Base-by-base conservation (phyloP, 2,329 filamentous ascomycete genomes). In the Penicillium sp. region DNA sequence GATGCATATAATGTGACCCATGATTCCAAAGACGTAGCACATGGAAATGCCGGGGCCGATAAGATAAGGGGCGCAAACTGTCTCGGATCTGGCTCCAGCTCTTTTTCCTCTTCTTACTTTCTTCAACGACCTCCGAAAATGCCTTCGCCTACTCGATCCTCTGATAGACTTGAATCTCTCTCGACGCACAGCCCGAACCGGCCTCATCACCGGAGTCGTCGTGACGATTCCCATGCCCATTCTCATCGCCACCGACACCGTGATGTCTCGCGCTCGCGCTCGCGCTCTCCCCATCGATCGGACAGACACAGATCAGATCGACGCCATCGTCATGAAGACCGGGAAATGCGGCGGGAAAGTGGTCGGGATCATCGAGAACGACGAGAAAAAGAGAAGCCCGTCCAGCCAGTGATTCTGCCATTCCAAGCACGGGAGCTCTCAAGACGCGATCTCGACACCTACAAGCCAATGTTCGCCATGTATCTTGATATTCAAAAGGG, bases 401-500 rank as follows among this genome's bases (percentile, higher is more conserved):
- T 57, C 23, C 23, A 54, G 24, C 69, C 68, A 3, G 57, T 69
- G 33, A 56, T 70, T 58, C 78, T 95, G 9, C 91, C 91, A 0
- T 86, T 84, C 63, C 77, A 80, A 47, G 85, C 89, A 3, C 80
- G 81, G 12, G 76, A 78, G 41, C 78, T 96, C 4, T 82, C 81
- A 7, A 92, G 88, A 65, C 78, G 81, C 48, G 89, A 95, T 59
- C 77, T 87, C n/a, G 71, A 75, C 1, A 63, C 74, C 0, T 91
- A 90, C 65, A 80, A 81, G 56, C 82, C 87, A 0, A 77, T 96
- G 53, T 89, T 96, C 58, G 89, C 86, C 15, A 83, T 89, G 44
- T 97, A 96, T 64, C 80, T 97, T 24, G 88, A 92, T 62, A 82
- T 96, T 31, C 93, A 97, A 72, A 96, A 96, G 74, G 80, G 85